Evolutionary conservation across 2,329 filamentous ascomycete species (phyloP), one percentile per base, ranked within the genome.

Genomic region (Aspergillus amoenus): DNA sequence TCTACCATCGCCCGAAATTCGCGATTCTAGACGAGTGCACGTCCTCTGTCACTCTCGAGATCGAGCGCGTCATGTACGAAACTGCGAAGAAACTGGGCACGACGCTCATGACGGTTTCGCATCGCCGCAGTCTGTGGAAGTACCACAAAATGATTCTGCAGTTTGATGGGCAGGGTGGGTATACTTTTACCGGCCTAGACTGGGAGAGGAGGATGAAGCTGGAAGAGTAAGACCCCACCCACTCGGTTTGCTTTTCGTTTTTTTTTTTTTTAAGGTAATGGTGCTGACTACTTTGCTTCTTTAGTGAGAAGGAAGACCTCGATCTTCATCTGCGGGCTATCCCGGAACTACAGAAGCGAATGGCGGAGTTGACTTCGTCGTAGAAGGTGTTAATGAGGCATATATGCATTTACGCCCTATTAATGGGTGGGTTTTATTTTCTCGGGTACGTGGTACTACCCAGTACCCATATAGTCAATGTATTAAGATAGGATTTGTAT

Each of bases 21-120:
- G 94, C 94, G 11, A 99, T 99, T 64, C 81, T 99, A 39, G 94
- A 99, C 72, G 94, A 99, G 78, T 99, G 94, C 76, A 99, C 94
- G 6, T 93, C 88, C 56, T 91, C 87, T 52, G 91, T 99, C n/a
- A 97, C 95, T 15, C 82, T 97, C 27, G 93, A 97, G 66, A 92
- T 93, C 59, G 94, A 99, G 71, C 89, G 91, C 71, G 84, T 91
- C 71, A 97, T 99, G 92, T 99, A 99, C 74, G 93, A 97, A 66
- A 93, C 91, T 55, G 94, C 94, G 50, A 97, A 99, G 81, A 82
- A 84, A 17, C 78, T 97, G 17, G 92, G 91, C 3, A 94, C 97
- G 67, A 97, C 94, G 0, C 82, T 99, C 61, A 97, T 99, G 91
- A 99, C 94, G 0, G 94, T 99, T 22, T 92, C 88, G 63, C 94